Conservation (phyloP, 163 green algal genomes). For the Botryococcus braunii region DNA sequence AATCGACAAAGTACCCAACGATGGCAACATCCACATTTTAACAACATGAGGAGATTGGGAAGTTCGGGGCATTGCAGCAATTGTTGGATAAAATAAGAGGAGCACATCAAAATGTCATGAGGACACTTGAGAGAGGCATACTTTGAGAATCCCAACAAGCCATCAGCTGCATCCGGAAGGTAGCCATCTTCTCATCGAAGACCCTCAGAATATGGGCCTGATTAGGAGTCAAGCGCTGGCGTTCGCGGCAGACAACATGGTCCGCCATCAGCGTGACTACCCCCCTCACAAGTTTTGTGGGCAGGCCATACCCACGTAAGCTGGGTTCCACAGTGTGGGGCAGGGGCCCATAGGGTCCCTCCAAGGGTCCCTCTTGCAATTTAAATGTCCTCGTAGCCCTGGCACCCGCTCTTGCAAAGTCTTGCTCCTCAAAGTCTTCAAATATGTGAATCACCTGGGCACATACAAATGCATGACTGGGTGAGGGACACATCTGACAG, state of each 20-base stretch:
- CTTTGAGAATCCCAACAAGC: slow-evolving; percentile 31
- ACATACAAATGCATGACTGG: not conserved
- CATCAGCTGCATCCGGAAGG: slow-evolving; percentile 63
- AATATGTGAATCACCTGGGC: slow-evolving; percentile 43
- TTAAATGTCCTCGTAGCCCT: slow-evolving; percentile 58
- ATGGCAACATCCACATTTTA: too few species aligned
- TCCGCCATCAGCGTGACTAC: slow-evolving; percentile 82
- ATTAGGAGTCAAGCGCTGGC: slow-evolving; percentile 61
- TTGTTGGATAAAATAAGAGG: too few species aligned
- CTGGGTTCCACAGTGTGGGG: slow-evolving; percentile 89
- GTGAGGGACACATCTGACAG: not conserved
- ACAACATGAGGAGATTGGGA: too few species aligned
- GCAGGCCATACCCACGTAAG: slow-evolving; percentile 84
- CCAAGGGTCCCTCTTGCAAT: slow-evolving; percentile 51
- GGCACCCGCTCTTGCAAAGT: slow-evolving; percentile 74
- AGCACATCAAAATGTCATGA: too few species aligned
- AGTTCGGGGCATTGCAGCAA: too few species aligned
- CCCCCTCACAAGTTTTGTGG: slow-evolving; percentile 48
- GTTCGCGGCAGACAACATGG: slow-evolving; percentile 60
- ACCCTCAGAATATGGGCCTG: slow-evolving; percentile 67
- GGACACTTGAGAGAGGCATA: too few species aligned
- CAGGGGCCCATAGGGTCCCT: slow-evolving; percentile 53
- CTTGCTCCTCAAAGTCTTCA: slow-evolving; percentile 50
- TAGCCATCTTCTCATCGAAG: slow-evolving; percentile 79
- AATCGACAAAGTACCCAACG: too few species aligned